These are phyloP conservation scores for Prunella vulgaris DNA, from an alignment of 257 asterid genomes.

Conservation along the genomic window DNA sequence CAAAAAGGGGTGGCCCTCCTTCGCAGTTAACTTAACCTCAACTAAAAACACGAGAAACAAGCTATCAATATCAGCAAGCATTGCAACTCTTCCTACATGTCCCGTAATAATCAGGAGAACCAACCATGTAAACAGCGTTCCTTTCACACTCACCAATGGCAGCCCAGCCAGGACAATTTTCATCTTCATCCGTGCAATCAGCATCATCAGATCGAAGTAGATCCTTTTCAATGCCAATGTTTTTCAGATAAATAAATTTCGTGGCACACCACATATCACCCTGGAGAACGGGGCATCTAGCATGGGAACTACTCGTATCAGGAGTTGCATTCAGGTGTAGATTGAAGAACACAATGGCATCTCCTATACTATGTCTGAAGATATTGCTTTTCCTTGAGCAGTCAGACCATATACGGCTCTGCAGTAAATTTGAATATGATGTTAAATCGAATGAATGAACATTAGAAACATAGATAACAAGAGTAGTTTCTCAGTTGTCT, in stretches of 20 bases:
- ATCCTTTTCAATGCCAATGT: slow-evolving; percentile 17
- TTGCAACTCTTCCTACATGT: slow-evolving; percentile 91
- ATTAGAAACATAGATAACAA: background rate
- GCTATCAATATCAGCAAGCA: slow-evolving; percentile 38
- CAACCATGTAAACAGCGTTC: slow-evolving; percentile 77
- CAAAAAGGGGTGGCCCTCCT: background rate
- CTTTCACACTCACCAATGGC: slow-evolving; percentile 76
- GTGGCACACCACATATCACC: slow-evolving; percentile 76
- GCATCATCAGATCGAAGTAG: slow-evolving; percentile 17
- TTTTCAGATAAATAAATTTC: slow-evolving; percentile 46
- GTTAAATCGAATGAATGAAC: background rate
- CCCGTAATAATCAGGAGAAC: slow-evolving; percentile 83
- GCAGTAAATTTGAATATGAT: slow-evolving; percentile 26
- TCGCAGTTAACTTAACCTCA: background rate
- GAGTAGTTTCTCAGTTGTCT: slow-evolving; percentile 4
- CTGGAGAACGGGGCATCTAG: slow-evolving; percentile 60
- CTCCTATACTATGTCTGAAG: slow-evolving; percentile 55
- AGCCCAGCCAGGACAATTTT: slow-evolving; percentile 76
- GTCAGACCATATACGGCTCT: slow-evolving; percentile 50
- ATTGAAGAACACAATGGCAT: slow-evolving; percentile 68
- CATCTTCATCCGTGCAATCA: slow-evolving; percentile 79
- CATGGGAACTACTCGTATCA: slow-evolving; percentile 56
- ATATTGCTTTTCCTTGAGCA: slow-evolving; percentile 40
- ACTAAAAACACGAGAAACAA: background rate
- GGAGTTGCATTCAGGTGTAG: slow-evolving; percentile 63